Base-by-base conservation (phyloP, 116 monocot species). In the Phalaenopsis hybrid region DNA sequence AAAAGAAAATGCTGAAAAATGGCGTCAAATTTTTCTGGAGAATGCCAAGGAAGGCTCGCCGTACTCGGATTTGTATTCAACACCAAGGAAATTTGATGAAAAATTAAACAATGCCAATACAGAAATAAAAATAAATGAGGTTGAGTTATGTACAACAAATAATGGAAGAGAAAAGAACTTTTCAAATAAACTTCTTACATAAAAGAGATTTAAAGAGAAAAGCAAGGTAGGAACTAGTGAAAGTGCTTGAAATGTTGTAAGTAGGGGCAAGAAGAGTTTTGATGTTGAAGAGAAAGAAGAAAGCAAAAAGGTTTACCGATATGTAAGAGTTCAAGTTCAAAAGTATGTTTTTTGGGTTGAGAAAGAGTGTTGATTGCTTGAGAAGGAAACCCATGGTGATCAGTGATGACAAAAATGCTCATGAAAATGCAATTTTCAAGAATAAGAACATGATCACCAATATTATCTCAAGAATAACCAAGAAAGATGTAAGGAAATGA, bases 1-100 rank as follows among this genome's bases (percentile, higher is more conserved):
- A 37, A 94, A 89, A 83, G 85, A 61, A 58, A 98, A 93, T 81
- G 77, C 93, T 44, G 95, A 98, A 57, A 92, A 87, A 74, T 95
- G 98, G 98, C 90, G 93, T 48, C 82, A 92, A 44, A 76, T 88
- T 18, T 81, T 93, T 70, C 74, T 93, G 25, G 84, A 93, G 11
- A 88, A 91, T 21, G 79, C 85, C 17, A 34, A 84, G 51, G 86
- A 90, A 9, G 83, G 57, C 5, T 8, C 13, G 7, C 55, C 83
- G 1, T 84, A 85, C 1, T 25, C 43, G 1, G 45, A 76, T 12
- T 79, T 84, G 28, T 33, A 74, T 44, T 18, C 77, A 44, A 1
- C 78, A 55, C 18, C 51, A 33, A 78, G 5, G 78, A 78, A 31
- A 2, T 18, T 25, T n/a, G 55, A 45, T 16, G 7, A 45, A 15